These are phyloP conservation scores for Volutella citrinella DNA, from an alignment of 2,329 filamentous ascomycete genomes.

Conservation along the genomic window DNA sequence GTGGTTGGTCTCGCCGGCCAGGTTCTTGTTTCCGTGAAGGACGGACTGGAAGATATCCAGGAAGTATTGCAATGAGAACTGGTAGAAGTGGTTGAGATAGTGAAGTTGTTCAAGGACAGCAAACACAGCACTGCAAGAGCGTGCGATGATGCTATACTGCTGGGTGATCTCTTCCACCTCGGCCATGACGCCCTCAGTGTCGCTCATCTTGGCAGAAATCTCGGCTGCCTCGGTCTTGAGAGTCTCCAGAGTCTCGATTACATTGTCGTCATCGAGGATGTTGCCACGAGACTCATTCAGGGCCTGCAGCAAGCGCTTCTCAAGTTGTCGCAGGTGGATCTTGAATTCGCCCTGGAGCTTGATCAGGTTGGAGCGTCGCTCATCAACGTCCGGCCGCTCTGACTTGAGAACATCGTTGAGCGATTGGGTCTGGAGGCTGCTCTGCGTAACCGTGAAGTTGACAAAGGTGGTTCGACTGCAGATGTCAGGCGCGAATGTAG, in stretches of 20 bases:
- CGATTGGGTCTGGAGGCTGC: constrained; percentile 96
- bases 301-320: constrained; percentile 89
- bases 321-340: constrained; percentile 91
- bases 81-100: constrained; percentile 98
- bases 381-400: constrained; percentile 94
- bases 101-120: constrained; percentile 95
- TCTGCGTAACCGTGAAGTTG: constrained; percentile 99
- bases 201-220: constrained; percentile 92
- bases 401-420: constrained; percentile 97
- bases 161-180: constrained; percentile 95
- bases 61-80: constrained; percentile 98
- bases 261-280: constrained; percentile 95
- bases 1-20: constrained; percentile 70
- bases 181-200: constrained; percentile 96
- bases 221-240: constrained; percentile 97
- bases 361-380: constrained; percentile 93
- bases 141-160: constrained; percentile 89
- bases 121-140: constrained; percentile 95
- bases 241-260: constrained; percentile 96
- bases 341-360: constrained; percentile 99
- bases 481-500: constrained; percentile 91
- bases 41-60: constrained; percentile 96
- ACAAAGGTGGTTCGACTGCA: constrained; percentile 98
- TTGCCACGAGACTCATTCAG: constrained; percentile 97
- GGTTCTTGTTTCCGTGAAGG: constrained; percentile 72